Evolutionary conservation across 2,329 filamentous ascomycete species (phyloP).

Genomic region (Sodiomyces alkalinus): DNA sequence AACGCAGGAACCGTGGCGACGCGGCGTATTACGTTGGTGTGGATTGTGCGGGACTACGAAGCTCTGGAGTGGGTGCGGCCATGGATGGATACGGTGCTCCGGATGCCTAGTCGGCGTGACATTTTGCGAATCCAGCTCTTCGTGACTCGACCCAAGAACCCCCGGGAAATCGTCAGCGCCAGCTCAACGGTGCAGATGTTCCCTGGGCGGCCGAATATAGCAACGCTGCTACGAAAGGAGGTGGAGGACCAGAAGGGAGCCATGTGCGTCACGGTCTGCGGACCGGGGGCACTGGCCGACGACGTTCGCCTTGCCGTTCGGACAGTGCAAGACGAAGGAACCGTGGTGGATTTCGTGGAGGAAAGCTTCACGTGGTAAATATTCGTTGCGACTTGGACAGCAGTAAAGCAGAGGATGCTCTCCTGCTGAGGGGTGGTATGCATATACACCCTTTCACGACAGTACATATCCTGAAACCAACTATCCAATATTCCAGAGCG

Average conservation of each 20-base stretch:
- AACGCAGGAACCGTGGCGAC: slow-evolving; percentile 61
- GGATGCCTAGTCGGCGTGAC: slow-evolving; percentile 66
- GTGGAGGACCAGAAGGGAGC: slow-evolving; percentile 70
- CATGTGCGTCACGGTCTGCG: slow-evolving; percentile 75
- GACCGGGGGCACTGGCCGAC: slow-evolving; percentile 59
- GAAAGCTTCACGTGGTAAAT: slow-evolving; percentile 58
- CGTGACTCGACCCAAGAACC: slow-evolving; percentile 72
- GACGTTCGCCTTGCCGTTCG: slow-evolving; percentile 59
- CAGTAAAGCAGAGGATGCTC: too few species aligned
- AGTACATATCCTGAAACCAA: too few species aligned
- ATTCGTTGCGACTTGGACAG: neutral
- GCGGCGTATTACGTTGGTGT: slow-evolving; percentile 68
- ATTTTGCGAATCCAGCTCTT: slow-evolving; percentile 79
- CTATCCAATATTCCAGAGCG: too few species aligned
- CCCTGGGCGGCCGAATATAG: slow-evolving; percentile 73
- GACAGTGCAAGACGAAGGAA: slow-evolving; percentile 40
- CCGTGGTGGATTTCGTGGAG: slow-evolving; percentile 59
- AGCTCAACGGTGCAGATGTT: slow-evolving; percentile 81
- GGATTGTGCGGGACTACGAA: slow-evolving; percentile 83
- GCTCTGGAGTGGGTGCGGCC: slow-evolving; percentile 86
- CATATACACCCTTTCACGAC: too few species aligned
- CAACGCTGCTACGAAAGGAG: slow-evolving; percentile 66
- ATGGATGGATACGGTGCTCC: slow-evolving; percentile 63
- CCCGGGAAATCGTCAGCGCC: slow-evolving; percentile 64
- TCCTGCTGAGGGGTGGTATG: too few species aligned